Conservation (phyloP, 2,329 filamentous ascomycete species). For the Allantophomopsis cytisporea region DNA sequence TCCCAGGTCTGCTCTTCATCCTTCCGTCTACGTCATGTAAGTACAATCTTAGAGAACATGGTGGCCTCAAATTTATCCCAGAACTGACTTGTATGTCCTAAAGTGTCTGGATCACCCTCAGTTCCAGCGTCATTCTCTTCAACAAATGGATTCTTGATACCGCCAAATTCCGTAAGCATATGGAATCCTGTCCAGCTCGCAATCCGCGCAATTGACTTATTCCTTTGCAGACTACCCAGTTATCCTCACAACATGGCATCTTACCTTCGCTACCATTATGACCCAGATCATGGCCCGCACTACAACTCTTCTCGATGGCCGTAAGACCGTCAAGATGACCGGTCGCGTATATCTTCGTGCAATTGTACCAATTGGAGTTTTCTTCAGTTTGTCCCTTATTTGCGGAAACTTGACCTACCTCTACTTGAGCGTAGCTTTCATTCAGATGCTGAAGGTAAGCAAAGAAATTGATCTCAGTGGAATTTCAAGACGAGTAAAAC, state of each 20-base stretch:
- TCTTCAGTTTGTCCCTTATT: conserved; percentile 93
- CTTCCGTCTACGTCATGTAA: conserved; percentile 72
- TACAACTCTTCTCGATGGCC: conserved; percentile 79
- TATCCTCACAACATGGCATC: conserved; percentile 90
- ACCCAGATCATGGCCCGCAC: conserved; percentile 88
- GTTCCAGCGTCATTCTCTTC: conserved; percentile 92
- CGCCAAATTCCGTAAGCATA: conserved; percentile 60
- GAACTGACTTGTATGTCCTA: conserved; percentile 2
- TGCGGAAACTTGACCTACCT: conserved; percentile 94
- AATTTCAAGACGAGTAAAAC: background rate
- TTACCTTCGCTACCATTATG: conserved; percentile 84
- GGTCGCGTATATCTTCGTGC: conserved; percentile 83
- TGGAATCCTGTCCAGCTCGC: too few species aligned
- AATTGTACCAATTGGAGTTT: conserved; percentile 87
- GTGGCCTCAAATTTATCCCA: background rate
- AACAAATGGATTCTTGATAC: conserved; percentile 97
- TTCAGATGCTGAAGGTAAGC: conserved; percentile 95
- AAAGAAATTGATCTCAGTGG: background rate
- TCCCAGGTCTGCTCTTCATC: conserved; percentile 27
- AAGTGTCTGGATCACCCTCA: conserved; percentile 85
- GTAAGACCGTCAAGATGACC: conserved; percentile 96
- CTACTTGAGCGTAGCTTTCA: conserved; percentile 91
- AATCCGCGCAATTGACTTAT: too few species aligned
- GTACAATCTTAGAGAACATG: conserved; percentile 13
- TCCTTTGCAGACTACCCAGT: conserved; percentile 47